A percentile compares a stretch with the other conserved stretches of the same genome.
Conservation (phyloP, 2,329 filamentous ascomycete species). For the Pseudogymnoascus sp. region DNA sequence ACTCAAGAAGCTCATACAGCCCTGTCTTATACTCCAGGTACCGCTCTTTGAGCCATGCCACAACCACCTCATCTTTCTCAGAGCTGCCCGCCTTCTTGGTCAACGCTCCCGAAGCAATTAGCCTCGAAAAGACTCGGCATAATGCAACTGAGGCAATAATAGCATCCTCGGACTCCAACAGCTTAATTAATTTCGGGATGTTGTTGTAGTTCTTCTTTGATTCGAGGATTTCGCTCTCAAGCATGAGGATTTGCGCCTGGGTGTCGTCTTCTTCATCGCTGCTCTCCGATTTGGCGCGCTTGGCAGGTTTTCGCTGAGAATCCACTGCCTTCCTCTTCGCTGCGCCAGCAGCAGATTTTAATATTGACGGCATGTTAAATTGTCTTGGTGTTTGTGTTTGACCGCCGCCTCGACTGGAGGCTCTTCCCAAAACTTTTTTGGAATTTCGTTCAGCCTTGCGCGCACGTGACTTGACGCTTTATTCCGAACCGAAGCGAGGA, state of each 20-base stretch:
- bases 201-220: conserved; percentile 91
- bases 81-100: conserved; percentile 54
- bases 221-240: conserved; percentile 75
- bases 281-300: conserved; percentile 35
- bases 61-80: conserved; percentile 66
- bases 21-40: conserved; percentile 61
- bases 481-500: conserved; percentile 7
- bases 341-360: conserved; percentile 14
- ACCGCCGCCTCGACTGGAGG: not conserved
- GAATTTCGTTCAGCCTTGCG: conserved; percentile 11
- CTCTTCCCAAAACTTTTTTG: conserved; percentile 12
- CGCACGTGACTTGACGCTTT: conserved; percentile 10
- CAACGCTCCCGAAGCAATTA: conserved; percentile 68
- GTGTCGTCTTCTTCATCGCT: conserved; percentile 42
- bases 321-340: conserved; percentile 43
- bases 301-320: conserved; percentile 37
- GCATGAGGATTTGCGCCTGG: conserved; percentile 59
- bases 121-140: conserved; percentile 75
- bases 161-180: conserved; percentile 48
- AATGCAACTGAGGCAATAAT: conserved; percentile 69
- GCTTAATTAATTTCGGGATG: conserved; percentile 63
- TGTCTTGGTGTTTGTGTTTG: conserved; percentile 13
- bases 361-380: conserved; percentile 21
- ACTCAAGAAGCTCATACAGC: conserved; percentile 52
- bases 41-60: conserved; percentile 69